A percentile compares a stretch with the other conserved stretches of the same genome.
phyloP scores from a whole-genome alignment of 2,329 filamentous ascomycete species.

The Thielaviopsis euricoi region DNA sequence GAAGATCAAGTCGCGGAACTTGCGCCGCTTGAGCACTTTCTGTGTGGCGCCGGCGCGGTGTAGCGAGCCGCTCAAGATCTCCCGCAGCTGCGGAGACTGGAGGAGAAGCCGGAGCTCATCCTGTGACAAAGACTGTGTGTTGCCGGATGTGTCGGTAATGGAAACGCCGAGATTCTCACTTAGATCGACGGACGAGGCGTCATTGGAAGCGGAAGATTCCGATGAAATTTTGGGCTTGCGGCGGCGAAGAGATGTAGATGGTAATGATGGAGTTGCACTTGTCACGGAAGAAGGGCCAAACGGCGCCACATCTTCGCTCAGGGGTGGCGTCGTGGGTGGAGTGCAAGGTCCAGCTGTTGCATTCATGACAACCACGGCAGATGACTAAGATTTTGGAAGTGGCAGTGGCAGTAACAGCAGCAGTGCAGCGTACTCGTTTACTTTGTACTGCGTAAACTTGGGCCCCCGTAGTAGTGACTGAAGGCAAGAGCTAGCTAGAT shows the following conservation, averaged over 20 bases:
- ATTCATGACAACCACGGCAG: not conserved
- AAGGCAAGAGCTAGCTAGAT: not conserved
- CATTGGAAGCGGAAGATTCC: not conserved
- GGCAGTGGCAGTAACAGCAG: too few species aligned
- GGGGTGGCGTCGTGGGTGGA: constrained; percentile 5
- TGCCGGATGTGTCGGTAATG: constrained; percentile 8
- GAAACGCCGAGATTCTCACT: constrained; percentile 12
- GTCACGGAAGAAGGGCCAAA: not conserved
- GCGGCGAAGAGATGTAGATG: not conserved
- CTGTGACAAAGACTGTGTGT: constrained; percentile 15
- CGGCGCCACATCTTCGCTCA: not conserved
- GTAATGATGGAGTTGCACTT: not conserved
- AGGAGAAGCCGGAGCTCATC: constrained; percentile 7
- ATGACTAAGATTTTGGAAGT: not conserved
- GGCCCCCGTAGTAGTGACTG: not conserved
- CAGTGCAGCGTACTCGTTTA: too few species aligned
- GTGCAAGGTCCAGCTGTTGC: constrained; percentile 1
- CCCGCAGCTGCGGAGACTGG: constrained; percentile 7
- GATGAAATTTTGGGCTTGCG: not conserved
- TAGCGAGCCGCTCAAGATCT: constrained; percentile 4
- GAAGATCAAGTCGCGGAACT: constrained; percentile 43
- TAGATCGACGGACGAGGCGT: constrained; percentile 9
- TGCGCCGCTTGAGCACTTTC: constrained; percentile 11
- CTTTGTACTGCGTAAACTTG: too few species aligned
- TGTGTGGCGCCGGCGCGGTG: not conserved